Evolutionary conservation across 257 asterid genomes (phyloP).

Genomic region (Scutellaria minor): DNA sequence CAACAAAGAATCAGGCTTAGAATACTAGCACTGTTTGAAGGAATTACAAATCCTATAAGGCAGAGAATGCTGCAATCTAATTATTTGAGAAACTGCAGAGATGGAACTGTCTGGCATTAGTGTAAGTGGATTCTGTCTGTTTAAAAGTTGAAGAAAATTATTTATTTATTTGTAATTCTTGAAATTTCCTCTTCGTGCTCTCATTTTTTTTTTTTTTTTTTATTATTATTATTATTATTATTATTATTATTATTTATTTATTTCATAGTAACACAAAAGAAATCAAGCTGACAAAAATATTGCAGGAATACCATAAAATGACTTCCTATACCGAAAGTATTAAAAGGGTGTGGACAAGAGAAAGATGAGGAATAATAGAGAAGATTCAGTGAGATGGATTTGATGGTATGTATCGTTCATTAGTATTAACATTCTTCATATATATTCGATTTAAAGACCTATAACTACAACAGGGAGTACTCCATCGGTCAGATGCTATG

Average conservation of each 20-base stretch:
- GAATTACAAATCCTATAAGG: constrained; percentile 17
- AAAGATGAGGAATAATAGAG: not conserved
- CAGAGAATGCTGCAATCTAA: constrained; percentile 13
- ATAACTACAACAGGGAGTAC: constrained; percentile 7
- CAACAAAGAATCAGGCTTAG: not conserved
- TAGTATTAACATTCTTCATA: not conserved
- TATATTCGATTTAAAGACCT: not conserved
- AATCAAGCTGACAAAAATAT: not conserved
- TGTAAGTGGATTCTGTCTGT: not conserved
- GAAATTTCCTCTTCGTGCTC: not conserved
- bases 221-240: too few species aligned
- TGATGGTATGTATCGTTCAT: not conserved
- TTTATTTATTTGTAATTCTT: not conserved
- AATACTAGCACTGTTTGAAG: not conserved
- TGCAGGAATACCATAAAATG: constrained; percentile 5
- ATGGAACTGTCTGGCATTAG: constrained; percentile 11
- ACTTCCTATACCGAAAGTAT: not conserved
- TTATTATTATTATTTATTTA: too few species aligned
- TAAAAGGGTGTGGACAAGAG: not conserved
- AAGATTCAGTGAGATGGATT: not conserved
- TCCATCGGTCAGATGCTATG: not conserved
- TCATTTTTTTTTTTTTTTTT: not conserved
- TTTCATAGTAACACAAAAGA: constrained; percentile 3
- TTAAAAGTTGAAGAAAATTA: not conserved
- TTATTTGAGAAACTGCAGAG: constrained; percentile 17